Base-by-base conservation (phyloP, 2,329 filamentous ascomycete genomes). In the Aspergillus latus region DNA sequence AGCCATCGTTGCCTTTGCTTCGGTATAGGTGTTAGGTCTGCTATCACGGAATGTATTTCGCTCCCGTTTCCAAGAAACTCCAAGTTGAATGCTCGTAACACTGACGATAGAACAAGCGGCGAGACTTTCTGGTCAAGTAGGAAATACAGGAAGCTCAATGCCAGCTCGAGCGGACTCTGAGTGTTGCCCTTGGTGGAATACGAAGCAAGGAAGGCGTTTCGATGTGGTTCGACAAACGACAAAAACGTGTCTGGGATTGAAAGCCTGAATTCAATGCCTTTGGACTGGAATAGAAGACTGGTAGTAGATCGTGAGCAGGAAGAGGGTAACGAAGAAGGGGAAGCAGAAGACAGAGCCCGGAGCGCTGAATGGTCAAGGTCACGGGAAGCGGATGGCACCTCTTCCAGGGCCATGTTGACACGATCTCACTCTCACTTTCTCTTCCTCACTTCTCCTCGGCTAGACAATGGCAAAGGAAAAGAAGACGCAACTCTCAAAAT, bases 21-120 rank as follows among this genome's bases (percentile, higher is more conserved):
- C 1, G 46, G 11, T 4, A 5, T 43, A 4, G 30, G 10, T 1
- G 52, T 43, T 9, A 51, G 11, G 6, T 47, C 48, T 2, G 45
- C 49, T 36, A 64, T 32, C 3, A 61, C 29, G 7, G 57, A 50
- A 46, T 64, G 62, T 16, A 64, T 64, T 8, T 64, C 59, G 7
- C 11, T 52, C 2, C 49, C 29, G 9, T 43, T 29, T 3, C 32
- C 30, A 11, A 64, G 44, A 26, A 62, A 64, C 21, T 59, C 52
- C 10, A 5, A 16, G 5, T 62, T 44, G 28, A 64, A 62, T 4
- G 59, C 57, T 10, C 40, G 44, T 16, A 57, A 13, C 2, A 59
- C 50, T 3, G 46, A 46, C 4, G 32, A 49, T 1, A 59, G 8
- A 9, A 47, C 30, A 4, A 44, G 45, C 1, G 42, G 39, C 1